Base-by-base conservation (phyloP, 305 asterid species). In the Solanum hybrid region DNA sequence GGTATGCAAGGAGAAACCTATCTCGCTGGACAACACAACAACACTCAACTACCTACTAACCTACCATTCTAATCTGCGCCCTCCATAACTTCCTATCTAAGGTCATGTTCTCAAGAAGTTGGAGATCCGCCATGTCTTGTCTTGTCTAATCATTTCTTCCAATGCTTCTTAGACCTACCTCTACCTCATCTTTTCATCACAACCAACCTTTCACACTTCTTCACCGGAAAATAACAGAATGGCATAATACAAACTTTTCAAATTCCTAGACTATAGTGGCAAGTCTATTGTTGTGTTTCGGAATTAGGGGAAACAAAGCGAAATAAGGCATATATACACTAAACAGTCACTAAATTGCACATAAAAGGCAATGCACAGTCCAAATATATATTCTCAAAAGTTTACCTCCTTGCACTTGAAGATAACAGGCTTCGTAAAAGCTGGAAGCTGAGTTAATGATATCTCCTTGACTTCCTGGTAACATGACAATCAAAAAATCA, bases 341-440 rank as follows among this genome's bases (percentile, higher is more conserved):
- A 51, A 84, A 51, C 37, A 51, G 75, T 29, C 87, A 82, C 75
- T 31, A 46, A 84, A 84, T 31, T 84, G 29, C 35, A 84, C 29
- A 84, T n/a, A 51, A 10, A 84, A 84, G 71, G 87, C 42, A 84
- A 84, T 31, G 11, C 40, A 17, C 87, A 84, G 75, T 84, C 42
- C 75, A 84, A 84, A 46, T 84, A 51, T 38, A 89, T 72, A 79
- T 78, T 85, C 81, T 40, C 90, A 42, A 75, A 77, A 91, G 36
- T 78, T 86, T 90, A 97, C 99, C 99, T 97, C 99, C 94, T 94
- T 96, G 95, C 98, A 96, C 94, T 95, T 95, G 88, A 91, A 88
- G 90, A 96, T 94, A 76, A 92, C 88, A 75, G 99, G 97, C 92
- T 93, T 96, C 32, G 94, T 89, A 89, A 97, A 96, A 91, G 91